A percentile compares a stretch with the other conserved stretches of the same genome.
phyloP scores from a whole-genome alignment of 2,329 filamentous ascomycete species.

The Calonectria fujianensis region DNA sequence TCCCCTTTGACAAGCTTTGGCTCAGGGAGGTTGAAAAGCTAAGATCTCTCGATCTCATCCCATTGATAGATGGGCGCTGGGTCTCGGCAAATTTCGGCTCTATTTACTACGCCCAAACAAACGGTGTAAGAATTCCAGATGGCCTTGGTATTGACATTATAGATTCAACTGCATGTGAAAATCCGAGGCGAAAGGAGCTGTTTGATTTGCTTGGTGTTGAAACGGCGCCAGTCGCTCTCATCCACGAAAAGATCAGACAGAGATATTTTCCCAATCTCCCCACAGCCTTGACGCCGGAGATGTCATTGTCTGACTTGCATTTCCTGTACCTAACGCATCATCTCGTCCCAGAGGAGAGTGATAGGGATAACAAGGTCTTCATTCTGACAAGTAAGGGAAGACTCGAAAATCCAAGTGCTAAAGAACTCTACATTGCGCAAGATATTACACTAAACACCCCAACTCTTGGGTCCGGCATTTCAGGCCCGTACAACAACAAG shows the following conservation, averaged over 20 bases:
- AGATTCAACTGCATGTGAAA: slow-evolving; percentile 29
- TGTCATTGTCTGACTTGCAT: slow-evolving; percentile 39
- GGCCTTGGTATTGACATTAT: slow-evolving; percentile 41
- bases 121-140: slow-evolving; percentile 38
- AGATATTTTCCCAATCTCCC: neutral
- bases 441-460: slow-evolving; percentile 40
- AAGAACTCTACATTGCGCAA: slow-evolving; percentile 43
- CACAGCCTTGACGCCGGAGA: neutral
- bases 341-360: neutral
- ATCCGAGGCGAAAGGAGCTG: slow-evolving; percentile 39
- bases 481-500: neutral
- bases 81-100: slow-evolving; percentile 34
- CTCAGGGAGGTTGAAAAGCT: neutral
- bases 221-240: slow-evolving; percentile 21
- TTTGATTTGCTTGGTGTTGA: slow-evolving; percentile 45
- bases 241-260: slow-evolving; percentile 30
- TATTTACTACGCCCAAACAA: slow-evolving; percentile 41
- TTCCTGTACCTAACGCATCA: slow-evolving; percentile 44
- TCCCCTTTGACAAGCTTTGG: neutral
- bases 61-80: slow-evolving; percentile 44
- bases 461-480: slow-evolving; percentile 7
- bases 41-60: slow-evolving; percentile 39
- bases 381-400: slow-evolving; percentile 9
- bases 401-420: neutral
- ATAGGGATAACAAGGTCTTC: neutral